Evolutionary conservation across 768 basidiomycete species (phyloP).

Genomic region (Mycena rebaudengoi): DNA sequence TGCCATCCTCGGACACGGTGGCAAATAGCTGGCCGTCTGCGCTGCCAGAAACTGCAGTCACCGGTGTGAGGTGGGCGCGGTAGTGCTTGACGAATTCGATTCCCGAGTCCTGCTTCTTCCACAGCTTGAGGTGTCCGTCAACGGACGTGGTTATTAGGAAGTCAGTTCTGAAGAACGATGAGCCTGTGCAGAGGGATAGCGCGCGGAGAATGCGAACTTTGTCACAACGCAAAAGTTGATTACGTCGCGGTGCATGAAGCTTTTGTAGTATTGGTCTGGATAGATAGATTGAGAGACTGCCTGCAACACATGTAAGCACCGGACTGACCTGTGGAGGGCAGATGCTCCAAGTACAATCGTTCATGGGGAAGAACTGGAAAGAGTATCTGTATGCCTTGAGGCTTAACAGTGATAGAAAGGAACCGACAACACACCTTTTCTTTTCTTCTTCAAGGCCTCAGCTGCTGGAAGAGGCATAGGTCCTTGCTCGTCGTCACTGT

Average conservation of each 20-base stretch:
- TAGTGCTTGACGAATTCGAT: slow-evolving; percentile 99
- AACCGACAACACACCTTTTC: slow-evolving; percentile 69
- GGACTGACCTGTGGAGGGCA: slow-evolving; percentile 68
- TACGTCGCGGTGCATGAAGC: slow-evolving; percentile 96
- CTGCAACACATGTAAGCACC: background rate
- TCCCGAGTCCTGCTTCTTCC: slow-evolving; percentile 97
- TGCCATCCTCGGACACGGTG: slow-evolving; percentile 90
- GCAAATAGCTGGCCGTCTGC: slow-evolving; percentile 94
- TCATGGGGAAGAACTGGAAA: slow-evolving; percentile 90
- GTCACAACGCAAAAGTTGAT: slow-evolving; percentile 92
- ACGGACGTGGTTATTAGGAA: slow-evolving; percentile 94
- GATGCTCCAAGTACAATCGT: slow-evolving; percentile 88
- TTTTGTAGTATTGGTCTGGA: slow-evolving; percentile 90
- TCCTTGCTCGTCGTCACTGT: slow-evolving; percentile 80
- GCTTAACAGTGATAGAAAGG: slow-evolving; percentile 29
- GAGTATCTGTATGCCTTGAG: slow-evolving; percentile 45
- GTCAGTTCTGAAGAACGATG: slow-evolving; percentile 71
- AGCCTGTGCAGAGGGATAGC: background rate
- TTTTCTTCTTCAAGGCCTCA: slow-evolving; percentile 71
- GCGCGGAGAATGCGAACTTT: slow-evolving; percentile 62
- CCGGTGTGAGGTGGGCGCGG: slow-evolving; percentile 85
- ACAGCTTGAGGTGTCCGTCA: slow-evolving; percentile 96
- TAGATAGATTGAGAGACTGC: background rate
- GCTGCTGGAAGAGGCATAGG: slow-evolving; percentile 81
- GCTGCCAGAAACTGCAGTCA: slow-evolving; percentile 84